Conservation (phyloP, 1,284 basidiomycete species). For the Rhodotorula mucilaginosa region DNA sequence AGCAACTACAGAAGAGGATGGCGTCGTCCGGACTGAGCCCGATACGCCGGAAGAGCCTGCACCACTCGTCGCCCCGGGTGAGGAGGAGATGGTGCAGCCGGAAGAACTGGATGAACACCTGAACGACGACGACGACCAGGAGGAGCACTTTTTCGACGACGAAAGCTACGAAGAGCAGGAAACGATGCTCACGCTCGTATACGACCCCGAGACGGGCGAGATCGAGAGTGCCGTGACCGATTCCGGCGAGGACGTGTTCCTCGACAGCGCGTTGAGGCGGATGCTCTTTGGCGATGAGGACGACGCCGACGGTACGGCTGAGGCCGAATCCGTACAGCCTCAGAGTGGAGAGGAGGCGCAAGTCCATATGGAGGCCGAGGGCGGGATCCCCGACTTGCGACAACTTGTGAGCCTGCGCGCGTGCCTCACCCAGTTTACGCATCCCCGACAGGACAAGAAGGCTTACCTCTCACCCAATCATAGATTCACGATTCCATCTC, state of each 20-base stretch:
- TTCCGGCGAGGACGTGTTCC: slow-evolving; percentile 13
- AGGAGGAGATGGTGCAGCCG: neutral
- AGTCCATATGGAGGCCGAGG: neutral
- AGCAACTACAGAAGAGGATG: neutral
- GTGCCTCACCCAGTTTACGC: neutral
- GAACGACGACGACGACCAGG: neutral
- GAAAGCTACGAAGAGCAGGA: neutral
- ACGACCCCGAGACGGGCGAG: slow-evolving; percentile 30
- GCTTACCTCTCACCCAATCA: too few relatives aligned
- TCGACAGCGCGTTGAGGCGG: slow-evolving; percentile 11
- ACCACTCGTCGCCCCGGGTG: neutral
- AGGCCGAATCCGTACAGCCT: too few relatives aligned
- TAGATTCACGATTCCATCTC: slow-evolving; percentile 33
- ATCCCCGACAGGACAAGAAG: too few relatives aligned
- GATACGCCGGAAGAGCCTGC: neutral
- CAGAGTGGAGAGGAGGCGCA: neutral
- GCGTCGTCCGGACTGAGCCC: neutral
- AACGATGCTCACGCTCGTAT: slow-evolving; percentile 22
- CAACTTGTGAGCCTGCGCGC: slow-evolving; percentile 11
- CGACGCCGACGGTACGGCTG: neutral
- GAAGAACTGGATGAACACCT: too few relatives aligned
- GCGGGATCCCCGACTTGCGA: slow-evolving; percentile 15
- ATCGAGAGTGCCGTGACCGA: slow-evolving; percentile 23
- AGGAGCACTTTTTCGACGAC: neutral
- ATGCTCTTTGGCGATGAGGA: slow-evolving; percentile 5